Percentiles rank a stretch among this genome's conserved stretches.
phyloP scores from a whole-genome alignment of 805 yeast species.

The Scheffersomyces ergatensis region DNA sequence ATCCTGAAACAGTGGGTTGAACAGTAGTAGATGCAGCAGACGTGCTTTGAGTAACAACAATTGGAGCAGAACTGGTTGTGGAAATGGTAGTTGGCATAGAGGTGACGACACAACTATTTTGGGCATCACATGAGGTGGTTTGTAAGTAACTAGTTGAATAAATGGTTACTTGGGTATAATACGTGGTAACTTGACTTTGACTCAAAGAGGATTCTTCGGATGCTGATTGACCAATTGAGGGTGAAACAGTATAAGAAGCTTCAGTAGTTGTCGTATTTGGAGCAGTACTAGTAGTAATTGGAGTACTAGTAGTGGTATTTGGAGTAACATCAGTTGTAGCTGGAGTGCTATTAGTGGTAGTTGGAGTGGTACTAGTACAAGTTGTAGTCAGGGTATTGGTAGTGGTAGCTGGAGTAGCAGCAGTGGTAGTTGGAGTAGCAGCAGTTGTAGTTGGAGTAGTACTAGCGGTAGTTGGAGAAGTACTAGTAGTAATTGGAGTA shows the following conservation, averaged over 20 bases:
- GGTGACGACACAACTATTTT: background rate
- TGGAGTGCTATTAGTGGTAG: background rate
- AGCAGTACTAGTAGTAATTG: background rate
- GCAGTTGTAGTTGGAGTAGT: slow-evolving; percentile 5
- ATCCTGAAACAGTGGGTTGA: background rate
- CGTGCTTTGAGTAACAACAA: background rate
- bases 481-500: background rate
- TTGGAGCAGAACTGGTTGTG: background rate
- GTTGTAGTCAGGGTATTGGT: slow-evolving; percentile 2
- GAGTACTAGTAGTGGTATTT: slow-evolving; percentile 1
- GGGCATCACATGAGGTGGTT: background rate
- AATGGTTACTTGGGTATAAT: background rate
- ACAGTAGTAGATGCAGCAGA: background rate
- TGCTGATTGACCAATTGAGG: background rate
- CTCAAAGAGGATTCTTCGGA: slow-evolving; percentile 1
- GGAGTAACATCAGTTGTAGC: background rate
- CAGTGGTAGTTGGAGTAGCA: slow-evolving; percentile 16
- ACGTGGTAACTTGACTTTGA: background rate
- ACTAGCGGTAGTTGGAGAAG: slow-evolving; percentile 3
- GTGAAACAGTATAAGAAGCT: background rate
- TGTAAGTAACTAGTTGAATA: background rate
- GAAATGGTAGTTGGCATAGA: background rate
- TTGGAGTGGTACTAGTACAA: slow-evolving; percentile 15
- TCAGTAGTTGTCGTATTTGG: slow-evolving; percentile 2
- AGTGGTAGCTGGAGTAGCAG: background rate